Base-by-base conservation (phyloP, 2,329 filamentous ascomycete species). In the Microdochium trichocladiopsis region DNA sequence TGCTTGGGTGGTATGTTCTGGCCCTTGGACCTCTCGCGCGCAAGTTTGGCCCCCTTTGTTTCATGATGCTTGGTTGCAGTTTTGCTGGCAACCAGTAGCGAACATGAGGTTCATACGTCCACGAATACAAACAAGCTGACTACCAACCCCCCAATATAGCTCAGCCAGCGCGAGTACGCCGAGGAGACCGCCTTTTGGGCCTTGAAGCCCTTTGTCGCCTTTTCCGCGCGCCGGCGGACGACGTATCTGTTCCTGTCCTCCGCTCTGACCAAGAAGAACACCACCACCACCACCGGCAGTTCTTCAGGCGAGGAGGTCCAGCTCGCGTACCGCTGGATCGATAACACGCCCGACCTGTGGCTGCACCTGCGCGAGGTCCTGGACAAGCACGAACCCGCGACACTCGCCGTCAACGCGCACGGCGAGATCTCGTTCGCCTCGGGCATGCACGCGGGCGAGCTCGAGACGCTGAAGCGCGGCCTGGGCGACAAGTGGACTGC, bases 101-200 rank as follows among this genome's bases (percentile, higher is more conserved):
- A 31, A 31, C 28, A 31, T 31, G 28, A 31, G 8, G n/a, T n/a
- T n/a, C n/a, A n/a, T n/a, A n/a, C n/a, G n/a, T n/a, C n/a, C n/a
- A n/a, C n/a, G n/a, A n/a, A n/a, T n/a, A n/a, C n/a, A n/a, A n/a
- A n/a, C n/a, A n/a, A n/a, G n/a, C n/a, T n/a, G n/a, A n/a, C n/a
- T n/a, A n/a, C n/a, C n/a, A n/a, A n/a, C n/a, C n/a, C n/a, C n/a
- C n/a, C n/a, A n/a, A 22, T 8, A 23, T 22, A 77, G 73, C 74
- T 76, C 57, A 74, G 72, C 64, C 74, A 78, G 61, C 71, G 71
- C 49, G 75, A 78, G 56, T 76, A 78, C 58, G 74, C 72, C 54
- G 75, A 78, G 57, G 75, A 78, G 52, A 77, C 74, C 0, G 69
- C 73, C 23, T 78, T 77, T 61, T 78, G 74, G 74, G 72, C 74